Evolutionary conservation across 2,329 filamentous ascomycete species (phyloP).

Genomic region (Ciborinia camelliae): DNA sequence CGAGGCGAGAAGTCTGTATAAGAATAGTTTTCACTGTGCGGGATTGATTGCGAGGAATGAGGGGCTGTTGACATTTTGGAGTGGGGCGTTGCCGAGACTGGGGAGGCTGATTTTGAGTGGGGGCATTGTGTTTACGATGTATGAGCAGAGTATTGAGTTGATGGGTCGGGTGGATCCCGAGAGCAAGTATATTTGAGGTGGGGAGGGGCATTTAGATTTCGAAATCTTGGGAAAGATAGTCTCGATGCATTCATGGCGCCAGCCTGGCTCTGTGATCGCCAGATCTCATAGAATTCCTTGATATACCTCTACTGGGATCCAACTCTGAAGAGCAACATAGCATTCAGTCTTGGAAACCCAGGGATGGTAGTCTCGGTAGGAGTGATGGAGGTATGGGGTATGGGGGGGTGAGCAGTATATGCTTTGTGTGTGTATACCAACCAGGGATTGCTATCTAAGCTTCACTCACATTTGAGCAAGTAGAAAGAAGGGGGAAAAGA

Average conservation of each 20-base stretch:
- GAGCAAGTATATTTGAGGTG: slow-evolving; percentile 67
- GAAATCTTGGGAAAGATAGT: no score
- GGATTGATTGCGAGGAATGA: slow-evolving; percentile 83
- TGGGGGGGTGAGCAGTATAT: no score
- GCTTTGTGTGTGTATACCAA: background rate
- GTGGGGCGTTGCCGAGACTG: slow-evolving; percentile 81
- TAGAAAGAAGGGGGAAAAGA: background rate
- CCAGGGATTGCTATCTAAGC: background rate
- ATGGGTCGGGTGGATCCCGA: slow-evolving; percentile 79
- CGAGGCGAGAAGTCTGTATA: slow-evolving; percentile 75
- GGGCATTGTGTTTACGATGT: slow-evolving; percentile 97
- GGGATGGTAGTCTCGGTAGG: slow-evolving; percentile 1
- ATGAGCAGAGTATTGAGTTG: slow-evolving; percentile 93
- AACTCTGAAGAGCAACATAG: background rate
- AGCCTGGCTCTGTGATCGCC: background rate
- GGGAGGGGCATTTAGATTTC: slow-evolving; percentile 15
- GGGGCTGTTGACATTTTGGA: slow-evolving; percentile 88
- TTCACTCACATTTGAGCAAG: background rate
- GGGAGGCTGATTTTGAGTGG: slow-evolving; percentile 85
- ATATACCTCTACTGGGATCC: background rate
- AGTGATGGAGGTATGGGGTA: background rate
- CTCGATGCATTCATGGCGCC: background rate
- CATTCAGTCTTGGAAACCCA: background rate
- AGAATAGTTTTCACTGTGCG: slow-evolving; percentile 83
- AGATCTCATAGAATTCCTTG: slow-evolving; percentile 4